Percentiles rank a stretch among this genome's conserved stretches.
Conservation (phyloP, 768 basidiomycete species). For the Aureoboletus auriporus region DNA sequence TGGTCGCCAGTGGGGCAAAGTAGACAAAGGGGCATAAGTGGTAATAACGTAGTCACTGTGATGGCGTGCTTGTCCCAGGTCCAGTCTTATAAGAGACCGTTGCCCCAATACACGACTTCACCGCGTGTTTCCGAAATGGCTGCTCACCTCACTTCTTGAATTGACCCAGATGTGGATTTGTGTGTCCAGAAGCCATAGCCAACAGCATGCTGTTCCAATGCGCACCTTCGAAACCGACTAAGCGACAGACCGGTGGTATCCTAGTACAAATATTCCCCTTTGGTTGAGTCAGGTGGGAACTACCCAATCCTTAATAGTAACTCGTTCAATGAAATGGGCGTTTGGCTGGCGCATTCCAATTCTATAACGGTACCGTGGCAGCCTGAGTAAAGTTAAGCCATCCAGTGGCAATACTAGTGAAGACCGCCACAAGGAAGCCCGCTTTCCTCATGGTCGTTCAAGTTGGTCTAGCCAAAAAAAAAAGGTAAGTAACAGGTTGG, state of each 20-base stretch:
- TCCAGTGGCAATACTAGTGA: neutral
- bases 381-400: too few species aligned
- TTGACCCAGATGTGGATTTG: constrained; percentile 18
- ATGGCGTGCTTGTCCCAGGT: constrained; percentile 9
- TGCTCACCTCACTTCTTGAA: constrained; percentile 24
- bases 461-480: too few species aligned
- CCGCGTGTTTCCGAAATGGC: constrained; percentile 27
- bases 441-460: too few species aligned
- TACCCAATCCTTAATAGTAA: constrained; percentile 14
- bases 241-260: constrained; percentile 1
- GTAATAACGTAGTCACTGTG: constrained; percentile 15
- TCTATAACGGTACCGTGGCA: neutral
- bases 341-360: constrained; percentile 4
- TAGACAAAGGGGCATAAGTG: constrained; percentile 22
- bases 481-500: neutral
- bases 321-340: constrained; percentile 13
- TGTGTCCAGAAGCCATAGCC: constrained; percentile 19
- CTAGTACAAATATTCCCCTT: neutral
- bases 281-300: constrained; percentile 20
- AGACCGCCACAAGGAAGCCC: neutral
- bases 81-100: constrained; percentile 28
- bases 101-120: constrained; percentile 31
- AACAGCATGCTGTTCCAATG: constrained; percentile 25
- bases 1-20: constrained; percentile 21
- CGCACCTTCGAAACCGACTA: constrained; percentile 4